These are phyloP conservation scores for Geoglossum cookeanum DNA, from an alignment of 2,329 filamentous ascomycete genomes.

Conservation along the genomic window DNA sequence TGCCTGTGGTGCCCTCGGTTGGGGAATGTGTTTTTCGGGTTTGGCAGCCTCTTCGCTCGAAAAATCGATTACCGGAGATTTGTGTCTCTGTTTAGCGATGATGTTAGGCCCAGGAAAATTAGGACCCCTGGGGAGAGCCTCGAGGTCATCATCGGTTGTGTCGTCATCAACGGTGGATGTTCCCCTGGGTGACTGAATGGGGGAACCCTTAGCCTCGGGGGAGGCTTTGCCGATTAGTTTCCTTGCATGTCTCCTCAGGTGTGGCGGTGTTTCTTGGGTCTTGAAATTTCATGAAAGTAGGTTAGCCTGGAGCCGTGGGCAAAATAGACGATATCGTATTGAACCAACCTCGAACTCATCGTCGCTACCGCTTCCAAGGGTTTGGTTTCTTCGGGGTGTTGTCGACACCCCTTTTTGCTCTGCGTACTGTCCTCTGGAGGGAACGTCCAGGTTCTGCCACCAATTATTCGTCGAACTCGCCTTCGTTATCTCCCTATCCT, in stretches of 20 bases:
- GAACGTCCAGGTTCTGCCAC: constrained; percentile 17
- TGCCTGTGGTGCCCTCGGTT: background rate
- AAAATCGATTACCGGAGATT: background rate
- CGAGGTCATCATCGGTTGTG: constrained; percentile 1
- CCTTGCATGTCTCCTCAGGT: background rate
- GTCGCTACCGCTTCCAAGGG: constrained; percentile 15
- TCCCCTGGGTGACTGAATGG: background rate
- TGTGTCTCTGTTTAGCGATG: background rate
- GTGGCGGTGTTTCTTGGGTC: constrained; percentile 2
- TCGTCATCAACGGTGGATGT: background rate
- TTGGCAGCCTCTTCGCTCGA: background rate
- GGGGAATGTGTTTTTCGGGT: background rate
- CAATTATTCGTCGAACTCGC: constrained; percentile 15
- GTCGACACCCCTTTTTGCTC: background rate
- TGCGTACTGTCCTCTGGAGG: background rate
- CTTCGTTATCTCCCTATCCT: constrained; percentile 2
- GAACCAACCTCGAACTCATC: constrained; percentile 21
- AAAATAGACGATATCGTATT: background rate
- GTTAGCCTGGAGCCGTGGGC: background rate
- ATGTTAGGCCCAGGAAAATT: background rate
- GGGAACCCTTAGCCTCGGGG: background rate
- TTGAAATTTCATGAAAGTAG: background rate
- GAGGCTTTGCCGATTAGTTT: background rate
- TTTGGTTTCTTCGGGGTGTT: constrained; percentile 1
- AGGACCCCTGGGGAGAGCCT: background rate